A percentile compares a stretch with the other conserved stretches of the same genome.
phyloP scores from a whole-genome alignment of 768 basidiomycete species.

The Tephrocybe sp. region DNA sequence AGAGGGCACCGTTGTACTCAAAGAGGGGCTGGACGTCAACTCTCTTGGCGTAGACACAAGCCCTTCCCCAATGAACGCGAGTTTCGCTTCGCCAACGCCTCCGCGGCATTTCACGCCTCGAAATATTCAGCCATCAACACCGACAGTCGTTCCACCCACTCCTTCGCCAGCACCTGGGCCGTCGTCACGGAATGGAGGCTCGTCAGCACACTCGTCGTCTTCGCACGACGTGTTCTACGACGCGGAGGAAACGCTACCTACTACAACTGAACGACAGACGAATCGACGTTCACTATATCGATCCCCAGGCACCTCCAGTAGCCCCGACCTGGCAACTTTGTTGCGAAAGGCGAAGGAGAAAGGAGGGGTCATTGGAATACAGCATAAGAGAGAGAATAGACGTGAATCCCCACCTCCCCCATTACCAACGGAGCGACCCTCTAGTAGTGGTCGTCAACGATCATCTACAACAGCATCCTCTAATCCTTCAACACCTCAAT shows the following conservation, averaged over 20 bases:
- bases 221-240: conserved; percentile 64
- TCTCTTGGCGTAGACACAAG: conserved; percentile 56
- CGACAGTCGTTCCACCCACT: conserved; percentile 66
- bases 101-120: conserved; percentile 35
- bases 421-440: conserved; percentile 35
- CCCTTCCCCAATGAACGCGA: conserved; percentile 38
- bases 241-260: conserved; percentile 45
- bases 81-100: conserved; percentile 41
- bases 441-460: conserved; percentile 33
- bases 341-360: conserved; percentile 80
- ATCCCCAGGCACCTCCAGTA: conserved; percentile 85
- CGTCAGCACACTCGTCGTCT: conserved; percentile 51
- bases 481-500: conserved; percentile 24
- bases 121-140: conserved; percentile 52
- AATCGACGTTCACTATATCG: conserved; percentile 87
- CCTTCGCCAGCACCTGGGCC: conserved; percentile 48
- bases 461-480: conserved; percentile 41
- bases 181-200: conserved; percentile 27
- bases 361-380: conserved; percentile 41
- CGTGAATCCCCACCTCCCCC: conserved; percentile 43
- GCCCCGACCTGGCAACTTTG: conserved; percentile 88
- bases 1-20: conserved; percentile 67
- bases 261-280: conserved; percentile 57
- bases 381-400: conserved; percentile 32
- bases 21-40: conserved; percentile 71